phyloP scores from a whole-genome alignment of 2,329 filamentous ascomycete species.

The Penicillium sp. region DNA sequence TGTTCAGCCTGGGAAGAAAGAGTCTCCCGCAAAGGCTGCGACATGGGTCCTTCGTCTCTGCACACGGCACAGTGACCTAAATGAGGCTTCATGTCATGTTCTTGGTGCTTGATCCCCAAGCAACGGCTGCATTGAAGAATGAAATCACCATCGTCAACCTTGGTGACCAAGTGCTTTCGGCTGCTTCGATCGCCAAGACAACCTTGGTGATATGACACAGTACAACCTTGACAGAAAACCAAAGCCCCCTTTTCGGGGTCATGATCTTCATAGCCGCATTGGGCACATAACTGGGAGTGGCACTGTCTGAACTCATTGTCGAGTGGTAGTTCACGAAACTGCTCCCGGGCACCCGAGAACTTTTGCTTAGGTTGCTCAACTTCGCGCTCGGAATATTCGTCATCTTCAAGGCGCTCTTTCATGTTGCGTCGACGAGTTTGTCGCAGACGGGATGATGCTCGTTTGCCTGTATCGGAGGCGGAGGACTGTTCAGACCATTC shows the following conservation, averaged over 20 bases:
- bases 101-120: constrained; percentile 63
- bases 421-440: constrained; percentile 40
- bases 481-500: constrained; percentile 15
- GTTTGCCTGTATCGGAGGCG: constrained; percentile 17
- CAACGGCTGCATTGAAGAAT: constrained; percentile 89
- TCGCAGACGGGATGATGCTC: constrained; percentile 35
- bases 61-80: constrained; percentile 73
- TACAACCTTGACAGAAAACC: constrained; percentile 89
- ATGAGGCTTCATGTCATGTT: constrained; percentile 68
- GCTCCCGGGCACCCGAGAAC: constrained; percentile 66
- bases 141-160: constrained; percentile 72
- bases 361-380: constrained; percentile 49
- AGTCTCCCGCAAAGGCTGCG: constrained; percentile 69
- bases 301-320: constrained; percentile 66
- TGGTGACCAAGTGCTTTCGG: constrained; percentile 88
- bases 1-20: constrained; percentile 80
- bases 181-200: constrained; percentile 73
- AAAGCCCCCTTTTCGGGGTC: constrained; percentile 65
- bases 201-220: constrained; percentile 73
- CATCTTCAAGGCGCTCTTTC: constrained; percentile 44
- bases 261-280: constrained; percentile 61
- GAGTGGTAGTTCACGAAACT: constrained; percentile 63
- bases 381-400: constrained; percentile 37
- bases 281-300: constrained; percentile 71
- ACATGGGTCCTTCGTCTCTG: constrained; percentile 64